Base-by-base conservation (phyloP, 192 early-diverging fungal genomes). In the Martensiomyces pterosporus region DNA sequence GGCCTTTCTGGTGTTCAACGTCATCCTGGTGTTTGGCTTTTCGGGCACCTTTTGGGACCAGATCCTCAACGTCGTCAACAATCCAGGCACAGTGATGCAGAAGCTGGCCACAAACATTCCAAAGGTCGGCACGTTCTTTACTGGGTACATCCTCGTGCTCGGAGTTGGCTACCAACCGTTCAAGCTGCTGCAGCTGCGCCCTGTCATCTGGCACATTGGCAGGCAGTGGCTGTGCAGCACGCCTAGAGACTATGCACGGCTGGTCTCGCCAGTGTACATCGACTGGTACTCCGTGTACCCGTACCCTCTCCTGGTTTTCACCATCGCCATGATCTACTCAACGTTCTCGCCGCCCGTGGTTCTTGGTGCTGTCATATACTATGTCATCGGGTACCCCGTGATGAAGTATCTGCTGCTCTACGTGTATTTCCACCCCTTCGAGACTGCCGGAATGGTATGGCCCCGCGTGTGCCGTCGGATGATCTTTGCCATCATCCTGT, bases 341-440 rank as follows among this genome's bases (percentile, higher is more conserved):
- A 81, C 81, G 26, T 79, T 91, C n/a, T 75, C 75, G 24, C 87
- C 88, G 6, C 59, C 84, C 10, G 88, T 91, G 25, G 66, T 91
- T 13, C 50, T 82, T 7, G 82, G 86, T 60, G 85, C 82, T 2
- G 62, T 79, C 9, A 60, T 87, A 12, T 91, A 85, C 55, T 89
- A 79, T 59, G 57, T 64, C 15, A 39, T 86, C n/a, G 75, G 78
- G 0, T 86, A 82, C 29, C 55, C 88, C 18, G 80, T 83, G 2
- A 80, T 74, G 68, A 89, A 89, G 64, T 91, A 91, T 64, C 79
- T 85, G 46, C 55, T 89, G 8, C 73, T 89, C 24, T 88, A 86
- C 73, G 84, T 89, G 4, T 85, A 85, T 39, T 87, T 86, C 44
- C 79, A 84, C 36, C 82, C 84, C n/a, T 84, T 83, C 25, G 84